Evolutionary conservation across 2,329 filamentous ascomycete species (phyloP).

Genomic region (Claviceps sp.): DNA sequence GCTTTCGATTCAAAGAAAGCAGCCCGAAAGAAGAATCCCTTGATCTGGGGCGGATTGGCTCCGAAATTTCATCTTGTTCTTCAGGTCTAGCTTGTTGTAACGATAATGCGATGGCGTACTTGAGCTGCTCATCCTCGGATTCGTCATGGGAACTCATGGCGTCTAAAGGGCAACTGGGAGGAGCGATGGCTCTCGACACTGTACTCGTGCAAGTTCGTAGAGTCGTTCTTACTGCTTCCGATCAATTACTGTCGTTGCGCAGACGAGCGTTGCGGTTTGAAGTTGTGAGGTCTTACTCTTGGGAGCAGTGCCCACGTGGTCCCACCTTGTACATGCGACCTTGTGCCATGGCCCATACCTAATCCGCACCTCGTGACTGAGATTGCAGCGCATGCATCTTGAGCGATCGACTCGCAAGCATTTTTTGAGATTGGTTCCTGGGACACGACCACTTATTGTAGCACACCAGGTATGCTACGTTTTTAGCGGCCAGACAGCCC

Average conservation of each 20-base stretch:
- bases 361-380: neutral
- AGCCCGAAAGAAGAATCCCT: slow-evolving; percentile 20
- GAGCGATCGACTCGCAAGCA: neutral
- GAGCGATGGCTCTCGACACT: neutral
- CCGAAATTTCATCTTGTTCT: neutral
- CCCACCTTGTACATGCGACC: neutral
- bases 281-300: neutral
- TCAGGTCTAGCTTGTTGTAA: slow-evolving; percentile 20
- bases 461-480: neutral
- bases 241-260: neutral
- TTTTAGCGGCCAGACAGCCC: neutral
- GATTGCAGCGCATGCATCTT: neutral
- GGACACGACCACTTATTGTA: neutral
- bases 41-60: neutral
- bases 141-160: slow-evolving; percentile 16
- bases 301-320: neutral
- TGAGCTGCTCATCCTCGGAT: slow-evolving; percentile 47
- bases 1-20: slow-evolving; percentile 55
- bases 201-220: neutral
- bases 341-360: neutral
- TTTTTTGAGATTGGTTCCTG: neutral
- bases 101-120: slow-evolving; percentile 46
- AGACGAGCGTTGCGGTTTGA: neutral
- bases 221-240: neutral
- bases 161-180: neutral